phyloP scores from a whole-genome alignment of 345 rosid genomes.

The Populus tremula region DNA sequence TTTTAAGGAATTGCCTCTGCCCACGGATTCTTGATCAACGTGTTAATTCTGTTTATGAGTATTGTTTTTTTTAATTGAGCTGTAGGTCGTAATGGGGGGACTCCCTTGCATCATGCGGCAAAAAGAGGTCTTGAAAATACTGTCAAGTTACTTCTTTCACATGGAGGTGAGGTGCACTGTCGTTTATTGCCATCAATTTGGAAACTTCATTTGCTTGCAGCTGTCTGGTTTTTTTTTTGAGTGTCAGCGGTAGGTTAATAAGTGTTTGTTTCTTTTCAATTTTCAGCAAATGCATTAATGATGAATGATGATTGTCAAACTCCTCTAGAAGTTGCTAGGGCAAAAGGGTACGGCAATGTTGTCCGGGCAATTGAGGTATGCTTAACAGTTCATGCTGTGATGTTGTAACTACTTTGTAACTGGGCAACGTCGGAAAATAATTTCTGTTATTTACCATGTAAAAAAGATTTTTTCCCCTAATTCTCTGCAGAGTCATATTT shows the following conservation, averaged over 20 bases:
- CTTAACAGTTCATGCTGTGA: not conserved
- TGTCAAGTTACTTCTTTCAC: slow-evolving; percentile 73
- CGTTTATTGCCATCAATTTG: not conserved
- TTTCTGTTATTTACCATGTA: not conserved
- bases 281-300: slow-evolving; percentile 75
- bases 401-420: not conserved
- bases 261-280: not conserved
- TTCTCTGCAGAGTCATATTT: slow-evolving; percentile 57
- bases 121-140: slow-evolving; percentile 79
- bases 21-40: not conserved
- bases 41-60: not conserved
- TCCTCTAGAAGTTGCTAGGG: slow-evolving; percentile 86
- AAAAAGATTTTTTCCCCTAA: slow-evolving; percentile 1
- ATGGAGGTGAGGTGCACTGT: slow-evolving; percentile 54
- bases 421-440: not conserved
- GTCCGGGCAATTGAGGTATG: slow-evolving; percentile 88
- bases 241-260: not conserved
- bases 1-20: too few relatives aligned
- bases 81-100: slow-evolving; percentile 81
- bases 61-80: not conserved
- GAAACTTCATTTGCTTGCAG: not conserved
- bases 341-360: slow-evolving; percentile 62
- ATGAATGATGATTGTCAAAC: slow-evolving; percentile 89
- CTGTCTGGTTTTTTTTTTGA: not conserved
- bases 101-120: slow-evolving; percentile 96